A percentile compares a stretch with the other conserved stretches of the same genome.
Evolutionary conservation across 345 rosid genomes (phyloP).

Genomic region (Boechera divaricarpa): DNA sequence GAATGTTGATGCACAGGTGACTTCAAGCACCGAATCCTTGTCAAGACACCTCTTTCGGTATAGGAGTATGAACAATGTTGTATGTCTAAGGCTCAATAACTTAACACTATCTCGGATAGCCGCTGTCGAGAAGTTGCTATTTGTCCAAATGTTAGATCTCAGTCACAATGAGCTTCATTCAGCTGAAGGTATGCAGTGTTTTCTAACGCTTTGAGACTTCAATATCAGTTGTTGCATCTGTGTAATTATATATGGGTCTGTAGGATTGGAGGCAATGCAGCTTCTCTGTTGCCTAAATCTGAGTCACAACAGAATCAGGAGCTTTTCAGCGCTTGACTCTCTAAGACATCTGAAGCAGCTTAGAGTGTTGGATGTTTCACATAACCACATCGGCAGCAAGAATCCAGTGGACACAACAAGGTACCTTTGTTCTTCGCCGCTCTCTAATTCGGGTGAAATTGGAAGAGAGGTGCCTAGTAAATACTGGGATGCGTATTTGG

Average conservation of each 20-base stretch:
- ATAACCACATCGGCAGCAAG: neutral
- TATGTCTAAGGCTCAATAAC: slow-evolving; percentile 58
- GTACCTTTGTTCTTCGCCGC: neutral
- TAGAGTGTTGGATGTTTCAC: neutral
- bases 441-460: neutral
- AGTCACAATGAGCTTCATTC: slow-evolving; percentile 1
- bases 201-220: neutral
- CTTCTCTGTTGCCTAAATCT: neutral
- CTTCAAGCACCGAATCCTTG: slow-evolving; percentile 54
- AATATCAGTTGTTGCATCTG: neutral
- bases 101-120: slow-evolving; percentile 3
- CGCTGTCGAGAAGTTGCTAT: neutral
- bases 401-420: neutral
- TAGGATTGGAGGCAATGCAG: slow-evolving; percentile 1
- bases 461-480: neutral
- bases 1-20: slow-evolving; percentile 39
- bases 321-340: neutral
- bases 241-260: neutral
- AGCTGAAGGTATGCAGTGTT: neutral
- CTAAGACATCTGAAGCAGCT: slow-evolving; percentile 6
- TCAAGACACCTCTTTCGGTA: slow-evolving; percentile 52
- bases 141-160: slow-evolving; percentile 4
- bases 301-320: slow-evolving; percentile 1
- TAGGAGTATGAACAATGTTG: slow-evolving; percentile 37
- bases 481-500: neutral